Conservation (phyloP, 2,329 filamentous ascomycete genomes). For the Aspergillus uvarum region DNA sequence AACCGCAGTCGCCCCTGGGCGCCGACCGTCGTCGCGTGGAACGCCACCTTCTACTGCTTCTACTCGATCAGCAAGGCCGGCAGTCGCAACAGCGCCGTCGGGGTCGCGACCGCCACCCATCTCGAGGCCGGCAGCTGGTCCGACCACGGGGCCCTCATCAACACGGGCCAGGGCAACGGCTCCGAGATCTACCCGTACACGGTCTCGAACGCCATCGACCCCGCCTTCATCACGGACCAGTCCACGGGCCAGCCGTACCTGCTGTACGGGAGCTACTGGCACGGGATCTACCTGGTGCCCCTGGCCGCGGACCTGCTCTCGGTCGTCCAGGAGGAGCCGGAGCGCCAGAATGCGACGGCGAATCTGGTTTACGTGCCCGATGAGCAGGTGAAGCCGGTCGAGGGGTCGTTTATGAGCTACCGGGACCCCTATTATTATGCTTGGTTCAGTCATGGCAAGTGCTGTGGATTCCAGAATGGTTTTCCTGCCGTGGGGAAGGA, state of each 20-base stretch:
- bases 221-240: constrained; percentile 31
- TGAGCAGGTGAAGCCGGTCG: constrained; percentile 25
- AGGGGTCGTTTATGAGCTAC: constrained; percentile 40
- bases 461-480: constrained; percentile 31
- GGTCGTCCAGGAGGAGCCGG: constrained; percentile 23
- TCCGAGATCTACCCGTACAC: constrained; percentile 33
- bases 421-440: constrained; percentile 38
- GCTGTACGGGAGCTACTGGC: constrained; percentile 38
- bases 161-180: constrained; percentile 27
- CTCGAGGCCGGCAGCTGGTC: constrained; percentile 30
- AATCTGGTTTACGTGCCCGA: constrained; percentile 30
- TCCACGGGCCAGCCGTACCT: constrained; percentile 29
- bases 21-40: constrained; percentile 31
- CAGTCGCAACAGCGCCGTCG: constrained; percentile 36
- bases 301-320: constrained; percentile 32
- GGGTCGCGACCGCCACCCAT: constrained; percentile 32
- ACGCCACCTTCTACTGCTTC: constrained; percentile 38
- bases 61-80: constrained; percentile 34
- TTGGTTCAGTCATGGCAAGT: constrained; percentile 43
- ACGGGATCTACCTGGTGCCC: constrained; percentile 38
- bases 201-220: constrained; percentile 40
- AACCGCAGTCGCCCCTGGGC: constrained; percentile 38
- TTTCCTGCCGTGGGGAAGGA: constrained; percentile 33
- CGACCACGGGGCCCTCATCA: constrained; percentile 38
- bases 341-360: constrained; percentile 23